Evolutionary conservation across 257 asterid genomes (phyloP).

Genomic region (Fraxinus anomala): DNA sequence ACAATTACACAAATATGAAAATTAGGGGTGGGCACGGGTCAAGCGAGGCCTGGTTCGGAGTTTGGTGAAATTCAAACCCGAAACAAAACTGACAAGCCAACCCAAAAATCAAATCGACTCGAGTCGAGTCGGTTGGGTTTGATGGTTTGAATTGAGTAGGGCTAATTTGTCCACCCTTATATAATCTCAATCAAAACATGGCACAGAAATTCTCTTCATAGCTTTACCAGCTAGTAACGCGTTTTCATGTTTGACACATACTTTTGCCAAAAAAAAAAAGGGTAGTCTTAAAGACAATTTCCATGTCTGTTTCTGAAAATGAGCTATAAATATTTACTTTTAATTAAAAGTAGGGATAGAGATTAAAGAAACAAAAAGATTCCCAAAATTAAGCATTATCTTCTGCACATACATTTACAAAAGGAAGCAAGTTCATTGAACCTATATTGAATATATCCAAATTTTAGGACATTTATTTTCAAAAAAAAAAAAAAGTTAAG

Average conservation of each 20-base stretch:
- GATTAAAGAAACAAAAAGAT: not conserved
- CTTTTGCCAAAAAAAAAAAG: not conserved
- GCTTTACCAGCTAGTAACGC: not conserved
- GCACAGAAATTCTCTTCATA: not conserved
- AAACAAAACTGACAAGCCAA: too few relatives aligned
- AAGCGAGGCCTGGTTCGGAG: too few relatives aligned
- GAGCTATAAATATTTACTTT: not conserved
- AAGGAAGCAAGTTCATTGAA: conserved; percentile 35
- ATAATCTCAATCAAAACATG: not conserved
- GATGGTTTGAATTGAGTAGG: too few relatives aligned
- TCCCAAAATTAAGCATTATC: conserved; percentile 2
- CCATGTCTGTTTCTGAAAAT: not conserved
- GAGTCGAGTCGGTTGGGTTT: too few relatives aligned
- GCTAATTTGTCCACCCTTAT: too few relatives aligned
- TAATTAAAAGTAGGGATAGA: not conserved
- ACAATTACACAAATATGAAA: not conserved
- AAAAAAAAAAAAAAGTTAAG: conserved; percentile 29
- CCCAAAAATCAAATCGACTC: too few relatives aligned
- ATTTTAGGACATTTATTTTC: conserved; percentile 17
- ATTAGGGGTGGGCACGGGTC: too few relatives aligned
- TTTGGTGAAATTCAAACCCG: too few relatives aligned
- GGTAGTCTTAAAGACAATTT: not conserved
- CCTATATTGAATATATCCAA: not conserved
- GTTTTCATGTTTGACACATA: not conserved
- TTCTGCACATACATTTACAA: conserved; percentile 6